A percentile compares a stretch with the other conserved stretches of the same genome.
These are phyloP conservation scores for Amaranthus cruentus DNA, from an alignment of 148 eudicot genomes.

Conservation along the genomic window DNA sequence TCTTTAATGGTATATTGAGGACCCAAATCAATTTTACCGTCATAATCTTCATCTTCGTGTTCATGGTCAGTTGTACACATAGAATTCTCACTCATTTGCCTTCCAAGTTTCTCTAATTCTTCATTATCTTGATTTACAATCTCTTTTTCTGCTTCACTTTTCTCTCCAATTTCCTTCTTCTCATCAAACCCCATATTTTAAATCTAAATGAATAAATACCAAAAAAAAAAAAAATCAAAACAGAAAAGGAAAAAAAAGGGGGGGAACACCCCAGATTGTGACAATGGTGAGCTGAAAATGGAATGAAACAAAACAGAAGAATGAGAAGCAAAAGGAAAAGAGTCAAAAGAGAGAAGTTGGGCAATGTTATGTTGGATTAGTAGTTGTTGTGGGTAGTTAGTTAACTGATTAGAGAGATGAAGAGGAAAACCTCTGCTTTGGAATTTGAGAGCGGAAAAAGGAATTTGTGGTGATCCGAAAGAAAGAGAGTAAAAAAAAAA, in stretches of 20 bases:
- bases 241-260: neutral
- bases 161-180: constrained; percentile 38
- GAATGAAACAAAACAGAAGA: too few species aligned
- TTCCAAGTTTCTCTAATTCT: constrained; percentile 33
- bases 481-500: neutral
- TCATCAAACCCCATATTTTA: constrained; percentile 49
- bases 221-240: neutral
- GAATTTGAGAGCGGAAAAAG: too few species aligned
- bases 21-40: constrained; percentile 49
- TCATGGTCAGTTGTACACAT: constrained; percentile 52
- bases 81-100: constrained; percentile 49
- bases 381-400: too few species aligned
- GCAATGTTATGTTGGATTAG: too few species aligned
- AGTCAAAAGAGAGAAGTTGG: too few species aligned
- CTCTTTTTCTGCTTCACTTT: constrained; percentile 20
- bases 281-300: neutral
- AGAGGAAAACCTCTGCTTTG: too few species aligned
- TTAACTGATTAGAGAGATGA: too few species aligned
- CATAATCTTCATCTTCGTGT: constrained; percentile 46
- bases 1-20: constrained; percentile 65
- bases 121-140: constrained; percentile 20
- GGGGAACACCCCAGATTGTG: constrained; percentile 14
- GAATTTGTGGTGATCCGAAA: constrained; percentile 12
- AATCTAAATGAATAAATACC: constrained; percentile 21
- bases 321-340: too few species aligned